These are phyloP conservation scores for Plasmodium adleri DNA, from an alignment of 169 alveolate species.

Conservation along the genomic window DNA sequence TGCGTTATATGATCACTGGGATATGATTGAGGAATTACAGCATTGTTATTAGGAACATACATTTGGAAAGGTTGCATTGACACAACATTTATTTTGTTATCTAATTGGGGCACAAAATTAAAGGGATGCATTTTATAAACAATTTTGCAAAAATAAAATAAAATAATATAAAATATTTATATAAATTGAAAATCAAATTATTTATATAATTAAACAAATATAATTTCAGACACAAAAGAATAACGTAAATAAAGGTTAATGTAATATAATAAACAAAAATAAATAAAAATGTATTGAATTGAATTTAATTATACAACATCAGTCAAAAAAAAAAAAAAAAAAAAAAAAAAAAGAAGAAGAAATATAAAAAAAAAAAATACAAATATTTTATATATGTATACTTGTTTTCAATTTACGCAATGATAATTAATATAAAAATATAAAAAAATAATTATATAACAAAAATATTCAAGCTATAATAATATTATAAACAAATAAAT, in stretches of 20 bases:
- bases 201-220: not conserved
- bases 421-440: too few species aligned
- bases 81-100: slow-evolving; percentile 55
- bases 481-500: too few species aligned
- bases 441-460: too few species aligned
- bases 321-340: slow-evolving; percentile 27
- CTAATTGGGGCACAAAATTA: slow-evolving; percentile 58
- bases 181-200: not conserved
- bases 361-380: not conserved
- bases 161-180: not conserved
- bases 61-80: slow-evolving; percentile 63
- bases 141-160: slow-evolving; percentile 1
- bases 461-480: too few species aligned
- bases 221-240: not conserved
- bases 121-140: slow-evolving; percentile 48
- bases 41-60: slow-evolving; percentile 67
- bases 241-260: too few species aligned
- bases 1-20: slow-evolving; percentile 22
- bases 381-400: not conserved
- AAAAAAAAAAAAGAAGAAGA: not conserved
- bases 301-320: slow-evolving; percentile 8
- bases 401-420: too few species aligned
- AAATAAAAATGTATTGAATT: not conserved
- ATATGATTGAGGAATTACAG: slow-evolving; percentile 48
- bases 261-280: slow-evolving; percentile 20